A percentile compares a stretch with the other conserved stretches of the same genome.
Evolutionary conservation across 2,329 filamentous ascomycete genomes (phyloP).

Genomic region (Monosporascus sp.): DNA sequence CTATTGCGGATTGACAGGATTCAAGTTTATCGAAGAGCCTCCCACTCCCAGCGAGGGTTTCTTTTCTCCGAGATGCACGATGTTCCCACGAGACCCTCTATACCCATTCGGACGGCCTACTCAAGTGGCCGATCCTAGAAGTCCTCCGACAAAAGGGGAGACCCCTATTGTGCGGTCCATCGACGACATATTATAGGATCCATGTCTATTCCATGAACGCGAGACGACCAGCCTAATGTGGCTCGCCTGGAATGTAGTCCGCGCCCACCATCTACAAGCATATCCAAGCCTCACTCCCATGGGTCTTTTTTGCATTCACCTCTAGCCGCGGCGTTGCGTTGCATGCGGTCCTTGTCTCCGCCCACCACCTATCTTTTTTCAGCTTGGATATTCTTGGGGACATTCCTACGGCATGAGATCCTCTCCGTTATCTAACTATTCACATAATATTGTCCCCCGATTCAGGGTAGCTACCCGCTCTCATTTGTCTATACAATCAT

Average conservation of each 20-base stretch:
- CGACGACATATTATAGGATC: conserved; percentile 62
- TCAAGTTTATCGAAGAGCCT: conserved; percentile 48
- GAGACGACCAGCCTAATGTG: neutral
- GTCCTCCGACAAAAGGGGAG: conserved; percentile 68
- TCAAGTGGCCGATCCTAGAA: conserved; percentile 60
- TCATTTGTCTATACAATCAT: neutral
- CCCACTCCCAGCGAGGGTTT: conserved; percentile 46
- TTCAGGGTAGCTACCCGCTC: neutral
- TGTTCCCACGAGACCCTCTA: conserved; percentile 50
- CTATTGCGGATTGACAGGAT: conserved; percentile 35
- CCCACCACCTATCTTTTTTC: neutral
- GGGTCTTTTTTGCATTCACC: neutral
- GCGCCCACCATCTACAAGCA: too few species aligned
- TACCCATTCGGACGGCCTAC: conserved; percentile 45
- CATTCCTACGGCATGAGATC: neutral
- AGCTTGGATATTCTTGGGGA: neutral
- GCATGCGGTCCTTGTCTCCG: neutral
- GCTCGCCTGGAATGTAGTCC: neutral
- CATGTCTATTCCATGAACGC: too few species aligned
- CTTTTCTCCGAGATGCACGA: conserved; percentile 47
- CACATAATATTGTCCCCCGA: neutral
- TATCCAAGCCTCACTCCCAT: too few species aligned
- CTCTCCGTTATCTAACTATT: neutral
- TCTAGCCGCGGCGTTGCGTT: neutral
- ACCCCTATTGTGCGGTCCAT: conserved; percentile 73